Base-by-base conservation (phyloP, 148 eudicot species). In the Vaccinium macrocarpon region DNA sequence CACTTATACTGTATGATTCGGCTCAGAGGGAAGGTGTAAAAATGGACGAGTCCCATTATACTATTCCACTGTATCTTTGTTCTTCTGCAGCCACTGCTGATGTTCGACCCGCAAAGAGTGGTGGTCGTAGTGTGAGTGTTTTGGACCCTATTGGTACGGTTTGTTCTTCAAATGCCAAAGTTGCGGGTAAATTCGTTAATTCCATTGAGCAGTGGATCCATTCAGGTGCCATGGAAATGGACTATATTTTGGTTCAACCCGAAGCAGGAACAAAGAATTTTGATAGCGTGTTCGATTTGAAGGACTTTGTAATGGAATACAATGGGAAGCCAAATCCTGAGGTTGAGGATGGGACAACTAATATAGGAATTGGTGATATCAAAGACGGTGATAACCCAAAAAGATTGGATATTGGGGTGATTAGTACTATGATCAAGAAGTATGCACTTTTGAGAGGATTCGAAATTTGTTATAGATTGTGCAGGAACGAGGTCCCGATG, bases 11-110 rank as follows among this genome's bases (percentile, higher is more conserved):
- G 27, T 95, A 91, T 90, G 97, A 94, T 88, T 88, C 84, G 77
- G 94, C 96, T 64, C 81, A 81, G 76, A 89, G 83, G 82, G 85
- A 89, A 56, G 92, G 89, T 49, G 72, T 93, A 11, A 83, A 76
- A 74, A 35, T 95, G 84, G 93, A 91, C 23, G 95, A 92, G 83
- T 91, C 92, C 72, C 97, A 92, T 85, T 95, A 93, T 90, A 88
- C 94, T 84, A 93, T 92, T 62, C 86, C 94, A 56, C 78, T 94
- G 83, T 95, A 95, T 91, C 88, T 95, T 78, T 95, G 98, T 88
- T 93, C 98, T 84, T 94, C 97, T 87, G 98, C 98, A 48, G 96
- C 98, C 85, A 86, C 90, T 78, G 98, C 96, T 61, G 87, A 90
- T 84, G 86, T 95, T 82, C 88, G 82, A 82, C 95, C 94, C 0